Evolutionary conservation across 768 basidiomycete species (phyloP).

Genomic region (Pisolithus albus): DNA sequence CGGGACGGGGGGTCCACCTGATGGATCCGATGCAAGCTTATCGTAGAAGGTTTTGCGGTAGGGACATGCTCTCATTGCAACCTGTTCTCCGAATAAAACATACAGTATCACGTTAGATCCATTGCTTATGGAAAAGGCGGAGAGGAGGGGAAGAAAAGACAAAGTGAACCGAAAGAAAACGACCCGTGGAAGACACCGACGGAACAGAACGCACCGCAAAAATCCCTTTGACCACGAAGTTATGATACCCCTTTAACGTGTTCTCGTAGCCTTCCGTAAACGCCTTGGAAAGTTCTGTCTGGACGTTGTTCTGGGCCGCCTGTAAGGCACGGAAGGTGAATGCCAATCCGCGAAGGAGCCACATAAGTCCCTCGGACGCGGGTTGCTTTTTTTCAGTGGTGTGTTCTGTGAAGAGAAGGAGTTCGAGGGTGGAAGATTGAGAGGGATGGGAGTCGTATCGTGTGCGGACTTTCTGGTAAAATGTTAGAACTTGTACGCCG

Average conservation of each 20-base stretch:
- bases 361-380: conserved; percentile 88
- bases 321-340: conserved; percentile 85
- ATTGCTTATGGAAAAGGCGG: background rate
- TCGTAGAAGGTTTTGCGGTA: conserved; percentile 55
- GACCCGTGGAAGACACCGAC: background rate
- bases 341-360: conserved; percentile 85
- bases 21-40: conserved; percentile 52
- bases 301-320: conserved; percentile 57
- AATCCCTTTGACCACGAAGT: conserved; percentile 59
- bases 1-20: conserved; percentile 40
- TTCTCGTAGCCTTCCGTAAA: conserved; percentile 78
- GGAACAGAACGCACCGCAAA: conserved; percentile 39
- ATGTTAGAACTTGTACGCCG: background rate
- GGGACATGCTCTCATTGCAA: conserved; percentile 58
- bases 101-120: no score
- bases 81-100: conserved; percentile 13
- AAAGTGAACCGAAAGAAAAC: background rate
- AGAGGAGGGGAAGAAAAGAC: background rate
- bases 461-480: conserved; percentile 76
- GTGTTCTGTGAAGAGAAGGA: conserved; percentile 78
- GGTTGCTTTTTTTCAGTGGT: conserved; percentile 70
- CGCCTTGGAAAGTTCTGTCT: conserved; percentile 48
- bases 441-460: conserved; percentile 64
- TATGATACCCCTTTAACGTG: conserved; percentile 83
- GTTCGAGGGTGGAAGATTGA: conserved; percentile 72